phyloP scores from a whole-genome alignment of 768 basidiomycete genomes.

The Lentinula lateritia region DNA sequence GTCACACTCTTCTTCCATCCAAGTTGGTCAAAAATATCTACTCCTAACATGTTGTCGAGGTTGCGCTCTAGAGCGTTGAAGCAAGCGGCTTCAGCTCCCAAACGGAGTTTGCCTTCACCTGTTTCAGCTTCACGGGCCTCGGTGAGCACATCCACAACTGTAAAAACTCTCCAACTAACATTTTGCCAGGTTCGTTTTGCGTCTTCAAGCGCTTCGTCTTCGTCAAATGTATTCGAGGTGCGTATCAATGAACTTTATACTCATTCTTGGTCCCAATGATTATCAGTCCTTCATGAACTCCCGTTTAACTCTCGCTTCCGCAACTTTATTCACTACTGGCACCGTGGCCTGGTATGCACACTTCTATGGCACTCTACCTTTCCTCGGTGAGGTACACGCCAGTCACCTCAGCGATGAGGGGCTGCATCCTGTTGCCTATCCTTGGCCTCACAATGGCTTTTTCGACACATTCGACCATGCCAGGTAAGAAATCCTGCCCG shows the following conservation, averaged over 20 bases:
- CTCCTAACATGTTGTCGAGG: slow-evolving; percentile 76
- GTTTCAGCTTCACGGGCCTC: slow-evolving; percentile 40
- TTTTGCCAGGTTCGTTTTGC: slow-evolving; percentile 60
- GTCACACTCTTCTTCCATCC: slow-evolving; percentile 26
- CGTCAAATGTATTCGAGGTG: slow-evolving; percentile 60
- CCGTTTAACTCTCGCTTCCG: slow-evolving; percentile 68
- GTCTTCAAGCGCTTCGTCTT: slow-evolving; percentile 52
- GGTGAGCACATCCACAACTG: slow-evolving; percentile 3
- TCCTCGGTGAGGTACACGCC: slow-evolving; percentile 89
- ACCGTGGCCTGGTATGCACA: slow-evolving; percentile 97
- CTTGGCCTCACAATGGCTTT: slow-evolving; percentile 87
- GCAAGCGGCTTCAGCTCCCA: slow-evolving; percentile 43
- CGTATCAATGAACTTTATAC: slow-evolving; percentile 15
- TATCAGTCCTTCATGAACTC: slow-evolving; percentile 64
- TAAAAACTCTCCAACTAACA: slow-evolving; percentile 14
- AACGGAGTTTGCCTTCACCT: slow-evolving; percentile 36
- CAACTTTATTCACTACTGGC: slow-evolving; percentile 74
- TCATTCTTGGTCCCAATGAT: slow-evolving; percentile 1
- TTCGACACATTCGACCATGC: slow-evolving; percentile 96
- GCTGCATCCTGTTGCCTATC: slow-evolving; percentile 80
- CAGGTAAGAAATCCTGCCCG: slow-evolving; percentile 51
- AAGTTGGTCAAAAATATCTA: slow-evolving; percentile 31
- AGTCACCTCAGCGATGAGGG: slow-evolving; percentile 92
- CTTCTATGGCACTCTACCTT: slow-evolving; percentile 85
- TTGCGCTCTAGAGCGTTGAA: slow-evolving; percentile 70